These are phyloP conservation scores for Trichoderma sp. DNA, from an alignment of 2,329 filamentous ascomycete species.

Conservation along the genomic window DNA sequence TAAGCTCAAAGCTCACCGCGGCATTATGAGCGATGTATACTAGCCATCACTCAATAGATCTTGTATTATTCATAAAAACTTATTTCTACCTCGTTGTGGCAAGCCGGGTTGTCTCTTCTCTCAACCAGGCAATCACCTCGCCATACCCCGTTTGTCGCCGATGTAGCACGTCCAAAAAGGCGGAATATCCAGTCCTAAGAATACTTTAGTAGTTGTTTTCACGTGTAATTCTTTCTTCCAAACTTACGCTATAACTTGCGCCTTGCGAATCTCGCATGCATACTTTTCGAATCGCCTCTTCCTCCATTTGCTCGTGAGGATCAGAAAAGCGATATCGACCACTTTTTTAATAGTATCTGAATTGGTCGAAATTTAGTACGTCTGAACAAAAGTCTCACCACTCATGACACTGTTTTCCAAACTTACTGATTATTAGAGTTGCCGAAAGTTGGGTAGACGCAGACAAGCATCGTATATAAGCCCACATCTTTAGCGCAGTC, in stretches of 20 bases:
- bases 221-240: not conserved
- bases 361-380: not conserved
- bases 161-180: slow-evolving; percentile 68
- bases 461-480: slow-evolving; percentile 62
- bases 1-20: not conserved
- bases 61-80: not conserved
- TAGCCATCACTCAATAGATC: not conserved
- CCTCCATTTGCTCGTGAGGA: slow-evolving; percentile 60
- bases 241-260: slow-evolving; percentile 63
- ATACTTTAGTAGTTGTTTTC: slow-evolving; percentile 21
- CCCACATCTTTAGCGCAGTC: slow-evolving; percentile 74
- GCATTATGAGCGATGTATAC: not conserved
- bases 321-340: slow-evolving; percentile 62
- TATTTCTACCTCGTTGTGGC: not conserved
- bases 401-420: too few species aligned
- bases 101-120: slow-evolving; percentile 47
- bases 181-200: slow-evolving; percentile 64
- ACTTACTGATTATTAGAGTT: slow-evolving; percentile 65
- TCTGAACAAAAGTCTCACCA: not conserved
- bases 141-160: slow-evolving; percentile 71
- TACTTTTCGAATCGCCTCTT: slow-evolving; percentile 52
- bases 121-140: slow-evolving; percentile 69
- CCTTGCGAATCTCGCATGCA: slow-evolving; percentile 59
- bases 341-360: slow-evolving; percentile 66
- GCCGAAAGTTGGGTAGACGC: slow-evolving; percentile 56